Evolutionary conservation across 495 filamentous ascomycete species (phyloP).

Genomic region (Pyrenula massariospora): DNA sequence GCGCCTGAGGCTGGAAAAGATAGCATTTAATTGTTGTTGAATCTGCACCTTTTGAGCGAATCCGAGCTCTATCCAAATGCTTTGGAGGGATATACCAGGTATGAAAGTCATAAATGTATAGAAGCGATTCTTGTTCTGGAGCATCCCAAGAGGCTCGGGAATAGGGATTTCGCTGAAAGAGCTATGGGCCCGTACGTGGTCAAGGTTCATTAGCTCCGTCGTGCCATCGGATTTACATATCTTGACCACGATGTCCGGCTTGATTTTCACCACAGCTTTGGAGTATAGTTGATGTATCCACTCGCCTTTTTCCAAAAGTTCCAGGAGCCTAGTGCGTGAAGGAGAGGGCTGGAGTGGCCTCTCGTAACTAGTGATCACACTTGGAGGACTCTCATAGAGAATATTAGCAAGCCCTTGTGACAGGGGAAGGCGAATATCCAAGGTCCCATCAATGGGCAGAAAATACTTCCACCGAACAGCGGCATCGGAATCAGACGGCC

Average conservation of each 20-base stretch:
- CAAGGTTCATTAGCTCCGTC: slow-evolving; percentile 3
- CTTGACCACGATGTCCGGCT: slow-evolving; percentile 11
- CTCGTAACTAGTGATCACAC: background rate
- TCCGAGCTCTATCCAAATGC: slow-evolving; percentile 4
- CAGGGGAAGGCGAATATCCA: background rate
- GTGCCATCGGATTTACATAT: slow-evolving; percentile 4
- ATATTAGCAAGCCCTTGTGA: background rate
- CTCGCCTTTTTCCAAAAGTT: background rate
- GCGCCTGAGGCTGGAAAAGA: slow-evolving; percentile 6
- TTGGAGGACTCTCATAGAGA: background rate
- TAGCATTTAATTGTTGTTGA: slow-evolving; percentile 6
- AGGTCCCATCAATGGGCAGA: background rate
- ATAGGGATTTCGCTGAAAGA: slow-evolving; percentile 2
- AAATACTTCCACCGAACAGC: background rate
- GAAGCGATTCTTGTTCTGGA: slow-evolving; percentile 5
- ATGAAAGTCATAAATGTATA: slow-evolving; percentile 10
- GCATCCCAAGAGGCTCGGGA: slow-evolving; percentile 9
- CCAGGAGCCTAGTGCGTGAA: background rate
- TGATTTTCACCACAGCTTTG: slow-evolving; percentile 19
- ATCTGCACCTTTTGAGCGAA: slow-evolving; percentile 6
- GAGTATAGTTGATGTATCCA: slow-evolving; percentile 10
- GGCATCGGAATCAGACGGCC: background rate
- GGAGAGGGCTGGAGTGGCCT: background rate
- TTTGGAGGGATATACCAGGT: slow-evolving; percentile 5
- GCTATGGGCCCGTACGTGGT: slow-evolving; percentile 5